Percentiles rank a stretch among this genome's conserved stretches.
phyloP scores from a whole-genome alignment of 2,329 filamentous ascomycete species.

The Corinectria fuckeliana region DNA sequence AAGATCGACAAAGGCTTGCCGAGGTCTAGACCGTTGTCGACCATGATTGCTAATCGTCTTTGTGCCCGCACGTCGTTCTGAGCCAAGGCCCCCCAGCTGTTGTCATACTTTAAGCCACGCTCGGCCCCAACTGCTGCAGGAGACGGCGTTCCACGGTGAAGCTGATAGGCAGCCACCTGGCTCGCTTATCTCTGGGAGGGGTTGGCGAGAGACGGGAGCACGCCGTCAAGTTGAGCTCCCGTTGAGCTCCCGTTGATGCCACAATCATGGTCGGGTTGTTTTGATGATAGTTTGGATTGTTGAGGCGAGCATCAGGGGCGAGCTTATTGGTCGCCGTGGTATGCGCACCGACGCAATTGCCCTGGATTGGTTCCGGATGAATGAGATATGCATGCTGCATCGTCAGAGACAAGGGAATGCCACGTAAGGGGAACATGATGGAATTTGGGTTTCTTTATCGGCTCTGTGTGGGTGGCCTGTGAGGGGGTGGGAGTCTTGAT shows the following conservation, averaged over 20 bases:
- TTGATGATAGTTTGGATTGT: neutral
- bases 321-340: neutral
- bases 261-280: neutral
- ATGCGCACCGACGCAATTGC: neutral
- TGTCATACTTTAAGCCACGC: slow-evolving; percentile 5
- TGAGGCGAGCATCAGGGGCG: neutral
- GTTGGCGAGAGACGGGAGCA: slow-evolving; percentile 11
- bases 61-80: slow-evolving; percentile 22
- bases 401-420: neutral
- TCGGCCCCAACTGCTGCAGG: slow-evolving; percentile 14
- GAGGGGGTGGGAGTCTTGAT: slow-evolving; percentile 6
- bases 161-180: slow-evolving; percentile 31
- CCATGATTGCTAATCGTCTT: slow-evolving; percentile 10
- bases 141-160: slow-evolving; percentile 12
- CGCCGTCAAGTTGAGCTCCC: neutral
- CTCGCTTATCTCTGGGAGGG: slow-evolving; percentile 35
- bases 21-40: slow-evolving; percentile 34
- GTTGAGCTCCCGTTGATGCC: neutral
- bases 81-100: slow-evolving; percentile 2
- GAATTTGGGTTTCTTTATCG: neutral
- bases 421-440: neutral
- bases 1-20: slow-evolving; percentile 32
- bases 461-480: neutral
- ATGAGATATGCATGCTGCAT: slow-evolving; percentile 14
- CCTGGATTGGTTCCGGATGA: slow-evolving; percentile 10